Evolutionary conservation across 1,139 yeast genomes (phyloP).

Genomic region (Debaryomyces singareniensis): DNA sequence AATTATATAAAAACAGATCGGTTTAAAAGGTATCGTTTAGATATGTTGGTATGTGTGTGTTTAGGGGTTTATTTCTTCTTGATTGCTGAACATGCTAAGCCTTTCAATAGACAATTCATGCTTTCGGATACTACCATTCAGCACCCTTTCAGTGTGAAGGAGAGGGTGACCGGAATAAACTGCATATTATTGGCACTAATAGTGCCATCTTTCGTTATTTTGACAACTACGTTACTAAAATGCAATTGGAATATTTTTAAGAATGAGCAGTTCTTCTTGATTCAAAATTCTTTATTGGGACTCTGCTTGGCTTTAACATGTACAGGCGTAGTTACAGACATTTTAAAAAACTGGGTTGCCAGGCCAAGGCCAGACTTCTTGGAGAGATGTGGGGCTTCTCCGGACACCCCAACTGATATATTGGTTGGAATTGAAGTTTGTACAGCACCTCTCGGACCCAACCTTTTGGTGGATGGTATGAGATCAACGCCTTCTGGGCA

Average conservation of each 20-base stretch:
- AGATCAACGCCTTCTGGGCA: constrained; percentile 45
- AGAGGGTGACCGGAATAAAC: constrained; percentile 31
- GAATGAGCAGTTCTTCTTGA: constrained; percentile 8
- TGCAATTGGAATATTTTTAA: constrained; percentile 1
- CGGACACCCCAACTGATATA: constrained; percentile 21
- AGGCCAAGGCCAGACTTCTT: constrained; percentile 43
- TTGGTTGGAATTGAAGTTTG: constrained; percentile 34
- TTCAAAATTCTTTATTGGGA: constrained; percentile 21
- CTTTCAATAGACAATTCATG: constrained; percentile 31
- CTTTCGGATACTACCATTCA: constrained; percentile 29
- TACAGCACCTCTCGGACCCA: constrained; percentile 31
- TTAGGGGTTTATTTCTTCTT: constrained; percentile 25
- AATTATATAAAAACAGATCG: not conserved
- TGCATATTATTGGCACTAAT: constrained; percentile 19
- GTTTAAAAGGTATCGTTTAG: not conserved
- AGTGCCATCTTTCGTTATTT: constrained; percentile 16
- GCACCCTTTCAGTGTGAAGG: constrained; percentile 40
- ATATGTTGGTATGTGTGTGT: not conserved
- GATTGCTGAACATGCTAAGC: constrained; percentile 31
- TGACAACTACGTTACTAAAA: constrained; percentile 5
- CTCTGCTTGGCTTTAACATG: constrained; percentile 16
- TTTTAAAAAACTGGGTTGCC: constrained; percentile 41
- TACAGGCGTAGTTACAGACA: constrained; percentile 27
- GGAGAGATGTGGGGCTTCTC: constrained; percentile 32
- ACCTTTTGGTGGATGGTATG: constrained; percentile 34